Evolutionary conservation across 306 rosid genomes (phyloP).

Genomic region (Malus asiatica): DNA sequence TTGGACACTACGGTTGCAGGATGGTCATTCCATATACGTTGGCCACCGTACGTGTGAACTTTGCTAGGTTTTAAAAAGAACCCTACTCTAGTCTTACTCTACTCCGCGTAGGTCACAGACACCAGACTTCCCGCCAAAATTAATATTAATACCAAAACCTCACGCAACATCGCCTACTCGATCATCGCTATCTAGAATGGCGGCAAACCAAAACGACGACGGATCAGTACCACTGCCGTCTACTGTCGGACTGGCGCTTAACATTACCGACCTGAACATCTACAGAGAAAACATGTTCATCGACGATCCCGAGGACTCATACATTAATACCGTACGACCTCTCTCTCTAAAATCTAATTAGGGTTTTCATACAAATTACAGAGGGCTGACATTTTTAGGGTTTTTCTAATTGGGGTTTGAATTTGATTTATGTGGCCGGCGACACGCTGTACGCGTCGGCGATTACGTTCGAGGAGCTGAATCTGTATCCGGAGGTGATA

Average conservation of each 20-base stretch:
- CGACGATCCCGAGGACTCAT: constrained; percentile 69
- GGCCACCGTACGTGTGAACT: too few relatives aligned
- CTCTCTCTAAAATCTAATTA: not conserved
- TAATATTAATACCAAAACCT: too few relatives aligned
- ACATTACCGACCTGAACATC: constrained; percentile 34
- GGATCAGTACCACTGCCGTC: not conserved
- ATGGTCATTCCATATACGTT: too few relatives aligned
- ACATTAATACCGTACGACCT: constrained; percentile 48
- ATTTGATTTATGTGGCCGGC: constrained; percentile 38
- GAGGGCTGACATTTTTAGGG: not conserved
- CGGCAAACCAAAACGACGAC: too few relatives aligned
- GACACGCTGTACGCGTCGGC: constrained; percentile 80
- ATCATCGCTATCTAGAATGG: too few relatives aligned
- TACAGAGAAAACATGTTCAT: constrained; percentile 33
- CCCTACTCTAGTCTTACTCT: too few relatives aligned
- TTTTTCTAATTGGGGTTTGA: not conserved
- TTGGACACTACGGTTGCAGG: too few relatives aligned
- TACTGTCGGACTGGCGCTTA: constrained; percentile 17
- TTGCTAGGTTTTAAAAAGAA: too few relatives aligned
- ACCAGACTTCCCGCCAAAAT: not conserved
- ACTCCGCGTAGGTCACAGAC: too few relatives aligned
- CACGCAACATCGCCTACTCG: too few relatives aligned
- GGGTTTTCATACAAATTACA: not conserved
- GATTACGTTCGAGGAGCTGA: constrained; percentile 53
- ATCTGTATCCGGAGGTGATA: constrained; percentile 50